Percentiles rank a stretch among this genome's conserved stretches.
phyloP scores from a whole-genome alignment of 345 rosid species.

The Excoecaria agallocha region DNA sequence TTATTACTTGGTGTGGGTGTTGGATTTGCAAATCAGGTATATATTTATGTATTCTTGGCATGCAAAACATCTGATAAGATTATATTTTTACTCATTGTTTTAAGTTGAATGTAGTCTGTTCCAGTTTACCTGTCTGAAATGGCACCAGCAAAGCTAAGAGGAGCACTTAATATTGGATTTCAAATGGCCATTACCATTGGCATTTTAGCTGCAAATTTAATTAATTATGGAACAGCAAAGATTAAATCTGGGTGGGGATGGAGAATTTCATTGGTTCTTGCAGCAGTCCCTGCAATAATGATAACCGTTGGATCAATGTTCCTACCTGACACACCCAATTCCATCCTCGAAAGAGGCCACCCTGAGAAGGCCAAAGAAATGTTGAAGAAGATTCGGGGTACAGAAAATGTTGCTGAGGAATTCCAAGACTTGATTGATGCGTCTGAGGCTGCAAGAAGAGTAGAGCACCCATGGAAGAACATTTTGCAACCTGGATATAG shows the following conservation, averaged over 20 bases:
- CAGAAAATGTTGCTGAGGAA: slow-evolving; percentile 49
- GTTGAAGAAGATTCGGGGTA: slow-evolving; percentile 59
- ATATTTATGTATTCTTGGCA: neutral
- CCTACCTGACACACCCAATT: slow-evolving; percentile 77
- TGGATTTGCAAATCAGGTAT: slow-evolving; percentile 87
- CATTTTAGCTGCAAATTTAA: slow-evolving; percentile 57
- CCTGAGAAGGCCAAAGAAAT: slow-evolving; percentile 52
- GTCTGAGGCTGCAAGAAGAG: slow-evolving; percentile 52
- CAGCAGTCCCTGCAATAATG: slow-evolving; percentile 61
- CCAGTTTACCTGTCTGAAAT: slow-evolving; percentile 78
- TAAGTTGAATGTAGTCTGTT: slow-evolving; percentile 44
- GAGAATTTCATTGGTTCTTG: slow-evolving; percentile 68
- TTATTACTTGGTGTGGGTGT: slow-evolving; percentile 73
- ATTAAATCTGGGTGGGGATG: slow-evolving; percentile 64
- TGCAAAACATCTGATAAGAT: too few species aligned
- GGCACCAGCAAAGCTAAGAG: slow-evolving; percentile 72
- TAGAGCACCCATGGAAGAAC: slow-evolving; percentile 66
- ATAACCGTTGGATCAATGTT: slow-evolving; percentile 62
- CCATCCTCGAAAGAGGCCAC: slow-evolving; percentile 64
- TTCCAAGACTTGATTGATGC: slow-evolving; percentile 61
- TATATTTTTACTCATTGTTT: neutral
- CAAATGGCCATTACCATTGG: slow-evolving; percentile 76
- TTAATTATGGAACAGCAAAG: slow-evolving; percentile 55
- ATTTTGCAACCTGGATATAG: slow-evolving; percentile 49
- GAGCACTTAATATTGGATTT: slow-evolving; percentile 76